These are phyloP conservation scores for Malus sieversii DNA, from an alignment of 306 rosid species.

Conservation along the genomic window DNA sequence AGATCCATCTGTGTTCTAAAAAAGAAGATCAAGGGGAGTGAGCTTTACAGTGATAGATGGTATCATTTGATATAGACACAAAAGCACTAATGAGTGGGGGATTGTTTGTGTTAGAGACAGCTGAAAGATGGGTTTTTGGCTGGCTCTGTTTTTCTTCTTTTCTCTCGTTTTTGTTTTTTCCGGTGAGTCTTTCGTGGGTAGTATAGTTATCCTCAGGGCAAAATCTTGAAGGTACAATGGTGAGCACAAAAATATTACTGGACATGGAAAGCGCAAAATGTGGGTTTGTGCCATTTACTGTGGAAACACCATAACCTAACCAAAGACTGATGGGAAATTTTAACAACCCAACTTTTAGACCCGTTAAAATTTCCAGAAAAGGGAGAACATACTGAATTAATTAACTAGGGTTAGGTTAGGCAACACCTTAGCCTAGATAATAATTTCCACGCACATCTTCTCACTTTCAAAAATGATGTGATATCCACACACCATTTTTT, in stretches of 20 bases:
- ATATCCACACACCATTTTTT: no score
- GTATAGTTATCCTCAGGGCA: neutral
- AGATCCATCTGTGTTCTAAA: neutral
- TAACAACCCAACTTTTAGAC: neutral
- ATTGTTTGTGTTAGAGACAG: neutral
- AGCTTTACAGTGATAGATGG: neutral
- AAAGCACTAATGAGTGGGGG: neutral
- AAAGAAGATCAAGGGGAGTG: neutral
- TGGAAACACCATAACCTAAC: conserved; percentile 4
- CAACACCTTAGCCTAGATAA: neutral
- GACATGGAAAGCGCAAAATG: conserved; percentile 30
- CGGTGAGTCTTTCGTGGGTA: neutral
- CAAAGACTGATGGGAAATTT: neutral
- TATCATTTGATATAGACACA: neutral
- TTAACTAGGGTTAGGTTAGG: neutral
- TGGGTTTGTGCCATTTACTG: conserved; percentile 39
- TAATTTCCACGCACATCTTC: neutral
- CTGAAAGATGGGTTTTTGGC: neutral
- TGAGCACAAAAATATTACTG: conserved; percentile 6
- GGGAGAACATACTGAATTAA: neutral
- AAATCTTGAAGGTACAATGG: neutral
- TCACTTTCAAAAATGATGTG: neutral
- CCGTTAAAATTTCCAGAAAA: neutral
- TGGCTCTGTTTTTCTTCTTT: neutral
- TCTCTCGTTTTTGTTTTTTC: neutral